These are phyloP conservation scores for Rhynchospora tenuis DNA, from an alignment of 176 grass and related monocot genomes.

Conservation along the genomic window DNA sequence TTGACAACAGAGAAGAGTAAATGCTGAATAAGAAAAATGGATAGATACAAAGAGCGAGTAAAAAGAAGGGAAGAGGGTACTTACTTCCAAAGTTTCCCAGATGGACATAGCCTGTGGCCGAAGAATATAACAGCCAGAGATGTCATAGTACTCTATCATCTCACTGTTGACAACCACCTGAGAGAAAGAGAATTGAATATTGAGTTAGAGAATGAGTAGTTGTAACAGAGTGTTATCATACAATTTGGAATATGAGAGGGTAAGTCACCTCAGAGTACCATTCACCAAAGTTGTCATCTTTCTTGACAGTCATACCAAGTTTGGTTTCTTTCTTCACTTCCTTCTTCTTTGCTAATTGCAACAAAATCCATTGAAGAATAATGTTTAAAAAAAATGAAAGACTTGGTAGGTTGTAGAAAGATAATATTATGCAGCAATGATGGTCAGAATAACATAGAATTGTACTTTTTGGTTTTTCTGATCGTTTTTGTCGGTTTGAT, in stretches of 20 bases:
- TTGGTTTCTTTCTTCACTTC: slow-evolving; percentile 96
- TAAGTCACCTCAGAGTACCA: slow-evolving; percentile 85
- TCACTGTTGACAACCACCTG: slow-evolving; percentile 89
- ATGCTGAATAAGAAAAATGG: neutral
- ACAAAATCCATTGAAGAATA: neutral
- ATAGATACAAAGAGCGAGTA: neutral
- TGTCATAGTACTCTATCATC: slow-evolving; percentile 99
- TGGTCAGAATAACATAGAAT: too few species aligned
- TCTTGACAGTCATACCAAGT: slow-evolving; percentile 74
- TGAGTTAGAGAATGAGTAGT: too few species aligned
- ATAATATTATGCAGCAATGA: too few species aligned
- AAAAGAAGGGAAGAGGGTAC: neutral
- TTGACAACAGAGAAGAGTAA: neutral
- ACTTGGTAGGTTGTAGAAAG: too few species aligned
- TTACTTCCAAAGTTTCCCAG: slow-evolving; percentile 55
- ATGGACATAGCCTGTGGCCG: slow-evolving; percentile 89
- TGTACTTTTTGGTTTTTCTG: too few species aligned
- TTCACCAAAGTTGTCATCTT: slow-evolving; percentile 83
- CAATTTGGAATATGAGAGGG: neutral
- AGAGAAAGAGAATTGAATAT: neutral
- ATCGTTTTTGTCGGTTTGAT: too few species aligned
- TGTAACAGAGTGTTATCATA: too few species aligned
- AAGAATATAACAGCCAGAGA: slow-evolving; percentile 91
- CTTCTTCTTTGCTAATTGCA: slow-evolving; percentile 36
- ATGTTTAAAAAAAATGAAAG: too few species aligned